Conservation (phyloP, 805 yeast species). For the Yarrowia sp. region DNA sequence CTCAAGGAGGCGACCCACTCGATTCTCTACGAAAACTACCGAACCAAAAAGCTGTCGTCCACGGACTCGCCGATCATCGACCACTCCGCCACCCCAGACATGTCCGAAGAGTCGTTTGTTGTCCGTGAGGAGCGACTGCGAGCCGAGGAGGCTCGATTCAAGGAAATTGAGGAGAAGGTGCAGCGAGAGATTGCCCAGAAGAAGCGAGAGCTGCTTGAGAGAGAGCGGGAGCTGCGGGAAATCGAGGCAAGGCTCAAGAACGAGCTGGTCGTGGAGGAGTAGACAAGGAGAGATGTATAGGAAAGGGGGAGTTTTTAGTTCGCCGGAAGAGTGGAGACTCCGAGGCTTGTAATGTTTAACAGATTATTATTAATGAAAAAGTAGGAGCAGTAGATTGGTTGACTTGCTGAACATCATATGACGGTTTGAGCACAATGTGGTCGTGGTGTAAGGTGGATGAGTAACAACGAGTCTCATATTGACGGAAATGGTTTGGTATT, state of each 20-base stretch:
- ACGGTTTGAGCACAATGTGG: too few species aligned
- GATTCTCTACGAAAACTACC: slow-evolving; percentile 74
- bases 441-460: too few species aligned
- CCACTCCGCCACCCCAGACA: slow-evolving; percentile 49
- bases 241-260: slow-evolving; percentile 50
- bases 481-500: too few species aligned
- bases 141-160: slow-evolving; percentile 51
- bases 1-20: slow-evolving; percentile 82
- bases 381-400: not conserved
- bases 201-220: slow-evolving; percentile 50
- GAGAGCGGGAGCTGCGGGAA: slow-evolving; percentile 53
- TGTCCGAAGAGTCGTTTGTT: slow-evolving; percentile 51
- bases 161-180: slow-evolving; percentile 51
- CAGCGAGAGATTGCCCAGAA: slow-evolving; percentile 52
- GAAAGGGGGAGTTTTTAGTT: slow-evolving; percentile 4
- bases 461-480: too few species aligned
- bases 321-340: slow-evolving; percentile 3
- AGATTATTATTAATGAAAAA: slow-evolving; percentile 18
- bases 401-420: too few species aligned
- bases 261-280: slow-evolving; percentile 22
- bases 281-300: not conserved
- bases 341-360: slow-evolving; percentile 31
- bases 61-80: slow-evolving; percentile 40
- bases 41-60: slow-evolving; percentile 71
- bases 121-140: slow-evolving; percentile 54